Conservation (phyloP, 2,329 filamentous ascomycete species). For the Fusarium foetens region DNA sequence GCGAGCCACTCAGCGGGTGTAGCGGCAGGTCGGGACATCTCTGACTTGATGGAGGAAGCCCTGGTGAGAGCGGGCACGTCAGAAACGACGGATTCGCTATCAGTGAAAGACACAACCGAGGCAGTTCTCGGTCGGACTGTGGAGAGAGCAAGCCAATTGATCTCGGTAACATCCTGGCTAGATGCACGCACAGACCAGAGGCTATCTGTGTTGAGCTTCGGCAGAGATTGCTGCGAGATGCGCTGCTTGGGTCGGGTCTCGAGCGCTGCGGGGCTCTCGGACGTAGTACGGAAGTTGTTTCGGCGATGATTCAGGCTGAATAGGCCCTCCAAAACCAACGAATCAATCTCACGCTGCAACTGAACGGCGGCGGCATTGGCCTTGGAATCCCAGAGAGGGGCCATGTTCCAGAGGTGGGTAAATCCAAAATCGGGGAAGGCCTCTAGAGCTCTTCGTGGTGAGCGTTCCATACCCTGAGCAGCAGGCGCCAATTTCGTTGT, state of each 20-base stretch:
- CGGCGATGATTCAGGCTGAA: conserved; percentile 44
- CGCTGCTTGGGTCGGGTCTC: conserved; percentile 50
- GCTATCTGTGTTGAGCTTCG: conserved; percentile 46
- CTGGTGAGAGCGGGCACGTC: conserved; percentile 27
- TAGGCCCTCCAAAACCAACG: conserved; percentile 36
- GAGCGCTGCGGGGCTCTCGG: conserved; percentile 43
- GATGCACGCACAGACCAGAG: conserved; percentile 49
- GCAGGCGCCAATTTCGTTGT: conserved; percentile 39
- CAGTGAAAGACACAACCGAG: conserved; percentile 35
- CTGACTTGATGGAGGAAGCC: conserved; percentile 39
- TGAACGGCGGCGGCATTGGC: conserved; percentile 31
- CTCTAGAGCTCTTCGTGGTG: conserved; percentile 31
- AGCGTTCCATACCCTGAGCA: conserved; percentile 36
- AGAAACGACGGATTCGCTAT: conserved; percentile 22
- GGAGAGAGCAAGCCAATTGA: conserved; percentile 41
- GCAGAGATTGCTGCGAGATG: conserved; percentile 43
- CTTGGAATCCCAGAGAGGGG: conserved; percentile 41
- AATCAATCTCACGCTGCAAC: conserved; percentile 36
- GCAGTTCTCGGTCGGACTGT: conserved; percentile 32
- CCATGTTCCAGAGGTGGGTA: conserved; percentile 42
- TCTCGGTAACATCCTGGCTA: conserved; percentile 21
- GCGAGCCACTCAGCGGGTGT: conserved; percentile 50
- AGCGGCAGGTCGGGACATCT: conserved; percentile 36
- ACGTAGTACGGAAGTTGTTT: conserved; percentile 43
- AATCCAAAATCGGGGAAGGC: conserved; percentile 37